Evolutionary conservation across 306 rosid species (phyloP), one percentile per base, ranked within the genome.

Genomic region (Rosa persica): DNA sequence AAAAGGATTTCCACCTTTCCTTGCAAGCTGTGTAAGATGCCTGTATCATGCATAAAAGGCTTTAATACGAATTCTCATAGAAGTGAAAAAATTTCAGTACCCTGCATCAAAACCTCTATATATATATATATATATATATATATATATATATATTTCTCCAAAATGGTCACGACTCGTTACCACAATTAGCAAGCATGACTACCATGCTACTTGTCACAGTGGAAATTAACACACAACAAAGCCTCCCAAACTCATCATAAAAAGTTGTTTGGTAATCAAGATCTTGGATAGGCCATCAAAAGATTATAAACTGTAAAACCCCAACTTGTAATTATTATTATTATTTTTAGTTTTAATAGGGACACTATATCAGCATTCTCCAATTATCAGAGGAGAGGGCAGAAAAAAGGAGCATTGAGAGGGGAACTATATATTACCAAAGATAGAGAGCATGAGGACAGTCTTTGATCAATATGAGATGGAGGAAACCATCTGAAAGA

Each of bases 401-500:
- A 19, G 23, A 16, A 44, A 36, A 30, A 73, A 55, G n/a, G 77
- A 38, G 77, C 52, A 42, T 5, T 23, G 74, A 64, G 79, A 79
- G 10, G 23, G 13, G 47, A 68, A 77, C 11, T 0, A 54, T 19
- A 48, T 48, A 52, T 44, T 54, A 43, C 98, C 98, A 91, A 30
- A 94, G 88, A 85, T 94, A 94, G 79, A 81, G 81, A 49, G 97
- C 89, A 70, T 88, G 98, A 55, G 93, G 92, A 75, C 97, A 92
- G 72, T 92, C 95, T 81, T 85, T 89, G 70, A 94, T 92, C 86
- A 91, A 76, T 71, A 94, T 85, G 67, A 94, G 97, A 85, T 94
- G 91, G 61, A 94, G 85, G 85, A 92, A 91, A 77, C 98, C 98
- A 79, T 94, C 98, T 17, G 98, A 88, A 71, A 94, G 97, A 83